A percentile compares a stretch with the other conserved stretches of the same genome.
Conservation (phyloP, 1,284 basidiomycete species). For the Fomitopsis palustris region DNA sequence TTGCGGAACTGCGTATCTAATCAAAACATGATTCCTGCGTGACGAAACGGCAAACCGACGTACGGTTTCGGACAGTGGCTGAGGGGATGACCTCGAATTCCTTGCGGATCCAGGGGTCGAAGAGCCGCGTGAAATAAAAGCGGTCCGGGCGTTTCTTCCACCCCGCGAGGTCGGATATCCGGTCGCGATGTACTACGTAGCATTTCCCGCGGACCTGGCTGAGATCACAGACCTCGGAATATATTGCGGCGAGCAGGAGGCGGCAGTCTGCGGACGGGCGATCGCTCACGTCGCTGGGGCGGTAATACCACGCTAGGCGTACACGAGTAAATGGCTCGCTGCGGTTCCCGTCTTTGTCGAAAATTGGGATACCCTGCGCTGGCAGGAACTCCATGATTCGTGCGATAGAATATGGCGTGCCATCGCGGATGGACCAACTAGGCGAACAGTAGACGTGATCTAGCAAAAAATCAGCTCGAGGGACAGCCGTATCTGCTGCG, state of each 20-base stretch:
- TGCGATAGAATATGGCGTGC: constrained; percentile 90
- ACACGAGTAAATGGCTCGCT: constrained; percentile 71
- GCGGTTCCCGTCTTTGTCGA: constrained; percentile 47
- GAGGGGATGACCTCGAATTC: constrained; percentile 96
- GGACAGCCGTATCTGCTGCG: constrained; percentile 3
- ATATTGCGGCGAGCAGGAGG: constrained; percentile 90
- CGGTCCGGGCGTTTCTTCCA: constrained; percentile 95
- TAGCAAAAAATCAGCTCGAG: constrained; percentile 40
- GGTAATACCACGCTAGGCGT: constrained; percentile 90
- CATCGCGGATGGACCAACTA: constrained; percentile 86
- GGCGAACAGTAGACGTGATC: constrained; percentile 96
- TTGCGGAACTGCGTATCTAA: constrained; percentile 60
- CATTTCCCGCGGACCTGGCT: constrained; percentile 89
- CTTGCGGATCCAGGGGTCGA: constrained; percentile 97
- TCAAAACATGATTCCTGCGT: background rate
- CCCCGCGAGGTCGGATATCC: constrained; percentile 89
- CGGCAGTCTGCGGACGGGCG: constrained; percentile 84
- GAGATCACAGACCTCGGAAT: constrained; percentile 92
- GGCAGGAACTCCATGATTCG: constrained; percentile 96
- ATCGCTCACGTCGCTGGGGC: constrained; percentile 86
- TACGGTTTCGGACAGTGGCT: constrained; percentile 85
- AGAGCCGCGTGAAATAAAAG: constrained; percentile 92
- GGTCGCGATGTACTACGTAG: constrained; percentile 91
- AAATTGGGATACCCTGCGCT: constrained; percentile 55
- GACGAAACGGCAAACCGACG: constrained; percentile 30